Evolutionary conservation across 2,329 filamentous ascomycete genomes (phyloP).

Genomic region (Curvularia eragrostidis): DNA sequence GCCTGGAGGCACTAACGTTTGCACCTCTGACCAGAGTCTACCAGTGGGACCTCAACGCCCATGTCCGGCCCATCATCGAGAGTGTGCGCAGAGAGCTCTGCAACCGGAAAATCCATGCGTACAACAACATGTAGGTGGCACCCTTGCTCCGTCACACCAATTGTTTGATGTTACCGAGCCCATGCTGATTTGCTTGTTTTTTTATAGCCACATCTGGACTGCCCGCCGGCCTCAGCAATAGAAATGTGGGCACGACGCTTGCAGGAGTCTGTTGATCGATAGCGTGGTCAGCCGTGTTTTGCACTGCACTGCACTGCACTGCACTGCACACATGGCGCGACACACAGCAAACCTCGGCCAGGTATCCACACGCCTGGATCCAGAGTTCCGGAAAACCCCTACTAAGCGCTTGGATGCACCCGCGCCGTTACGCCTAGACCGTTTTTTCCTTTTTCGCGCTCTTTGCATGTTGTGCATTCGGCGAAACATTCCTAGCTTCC

Average conservation of each 20-base stretch:
- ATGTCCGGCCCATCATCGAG: constrained; percentile 68
- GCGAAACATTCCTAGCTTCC: constrained; percentile 12
- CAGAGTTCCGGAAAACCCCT: constrained; percentile 4
- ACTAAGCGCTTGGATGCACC: constrained; percentile 10
- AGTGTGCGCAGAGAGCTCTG: constrained; percentile 73
- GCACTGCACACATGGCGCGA: constrained; percentile 19
- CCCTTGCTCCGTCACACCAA: constrained; percentile 29
- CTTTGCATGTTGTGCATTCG: constrained; percentile 10
- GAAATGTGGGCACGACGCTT: constrained; percentile 18
- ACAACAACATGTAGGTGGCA: constrained; percentile 75
- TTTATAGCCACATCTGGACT: constrained; percentile 56
- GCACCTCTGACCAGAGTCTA: constrained; percentile 73
- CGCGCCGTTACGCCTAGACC: constrained; percentile 13
- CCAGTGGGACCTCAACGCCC: constrained; percentile 62
- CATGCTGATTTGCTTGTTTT: constrained; percentile 45
- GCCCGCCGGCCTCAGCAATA: constrained; percentile 54
- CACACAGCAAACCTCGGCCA: constrained; percentile 16
- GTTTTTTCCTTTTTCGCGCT: neutral
- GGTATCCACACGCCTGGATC: constrained; percentile 13
- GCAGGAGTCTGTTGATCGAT: constrained; percentile 23
- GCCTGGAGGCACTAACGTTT: constrained; percentile 74
- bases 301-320: too few relatives aligned
- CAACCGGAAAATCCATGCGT: constrained; percentile 71
- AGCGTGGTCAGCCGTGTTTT: constrained; percentile 19
- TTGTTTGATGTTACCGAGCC: constrained; percentile 29